phyloP scores from a whole-genome alignment of 2,329 filamentous ascomycete species.

The Colletotrichum theobromicola region DNA sequence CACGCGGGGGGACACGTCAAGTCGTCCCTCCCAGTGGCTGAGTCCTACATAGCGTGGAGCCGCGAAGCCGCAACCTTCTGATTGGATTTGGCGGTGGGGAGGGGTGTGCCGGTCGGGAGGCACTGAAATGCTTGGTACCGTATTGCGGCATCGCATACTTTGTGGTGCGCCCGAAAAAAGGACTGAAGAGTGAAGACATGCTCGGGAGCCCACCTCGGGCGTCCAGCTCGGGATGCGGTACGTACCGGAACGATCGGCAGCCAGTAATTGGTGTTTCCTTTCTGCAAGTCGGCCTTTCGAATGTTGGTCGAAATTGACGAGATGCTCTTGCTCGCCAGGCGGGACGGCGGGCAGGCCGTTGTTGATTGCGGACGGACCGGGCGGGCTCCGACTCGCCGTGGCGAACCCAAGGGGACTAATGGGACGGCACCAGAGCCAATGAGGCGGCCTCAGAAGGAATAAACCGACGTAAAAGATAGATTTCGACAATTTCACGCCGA shows the following conservation, averaged over 20 bases:
- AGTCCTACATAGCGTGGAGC: constrained; percentile 5
- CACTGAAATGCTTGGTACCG: background rate
- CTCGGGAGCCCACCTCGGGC: background rate
- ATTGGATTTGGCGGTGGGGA: constrained; percentile 6
- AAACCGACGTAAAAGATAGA: background rate
- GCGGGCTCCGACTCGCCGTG: background rate
- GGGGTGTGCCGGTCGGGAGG: background rate
- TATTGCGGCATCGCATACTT: background rate
- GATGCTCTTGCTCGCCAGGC: background rate
- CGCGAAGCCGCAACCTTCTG: constrained; percentile 3
- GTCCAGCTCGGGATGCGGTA: background rate
- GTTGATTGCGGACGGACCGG: background rate
- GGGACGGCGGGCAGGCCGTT: background rate
- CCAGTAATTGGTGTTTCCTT: background rate
- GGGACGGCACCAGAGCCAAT: background rate
- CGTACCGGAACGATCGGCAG: background rate
- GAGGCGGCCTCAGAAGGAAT: background rate
- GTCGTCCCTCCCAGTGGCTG: constrained; percentile 8
- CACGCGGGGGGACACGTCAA: constrained; percentile 2
- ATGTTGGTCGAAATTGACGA: background rate
- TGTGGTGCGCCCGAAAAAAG: background rate
- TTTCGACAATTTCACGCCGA: background rate
- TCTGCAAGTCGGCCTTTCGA: background rate
- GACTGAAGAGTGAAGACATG: background rate
- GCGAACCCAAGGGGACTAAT: background rate